Evolutionary conservation across 805 yeast species (phyloP).

Genomic region (Dipodascus geniculatus): DNA sequence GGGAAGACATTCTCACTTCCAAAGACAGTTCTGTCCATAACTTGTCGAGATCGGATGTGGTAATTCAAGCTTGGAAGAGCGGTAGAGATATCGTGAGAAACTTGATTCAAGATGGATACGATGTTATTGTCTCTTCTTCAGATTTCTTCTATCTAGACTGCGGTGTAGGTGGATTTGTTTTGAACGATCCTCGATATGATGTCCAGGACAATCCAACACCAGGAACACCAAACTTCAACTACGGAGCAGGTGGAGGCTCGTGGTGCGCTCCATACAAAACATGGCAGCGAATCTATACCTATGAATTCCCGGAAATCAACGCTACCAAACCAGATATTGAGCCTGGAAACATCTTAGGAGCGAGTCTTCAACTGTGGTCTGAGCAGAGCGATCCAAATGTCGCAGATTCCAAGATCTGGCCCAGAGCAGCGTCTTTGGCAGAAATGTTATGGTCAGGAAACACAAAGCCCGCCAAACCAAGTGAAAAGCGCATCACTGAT

Average conservation of each 20-base stretch:
- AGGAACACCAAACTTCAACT: conserved; percentile 21
- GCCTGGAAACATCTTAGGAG: conserved; percentile 27
- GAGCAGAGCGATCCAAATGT: conserved; percentile 29
- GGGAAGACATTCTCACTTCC: conserved; percentile 30
- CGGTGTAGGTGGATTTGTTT: conserved; percentile 29
- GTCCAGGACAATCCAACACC: conserved; percentile 16
- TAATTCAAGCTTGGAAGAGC: conserved; percentile 29
- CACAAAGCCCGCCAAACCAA: conserved; percentile 20
- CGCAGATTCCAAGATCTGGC: conserved; percentile 28
- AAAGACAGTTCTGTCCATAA: conserved; percentile 18
- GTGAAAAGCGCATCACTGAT: conserved; percentile 21
- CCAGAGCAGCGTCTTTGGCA: conserved; percentile 32
- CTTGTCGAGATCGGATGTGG: conserved; percentile 23
- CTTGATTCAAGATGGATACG: conserved; percentile 28
- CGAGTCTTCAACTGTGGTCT: conserved; percentile 31
- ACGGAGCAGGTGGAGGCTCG: conserved; percentile 26
- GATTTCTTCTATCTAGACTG: conserved; percentile 31
- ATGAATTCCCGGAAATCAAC: conserved; percentile 21
- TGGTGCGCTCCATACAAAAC: conserved; percentile 36
- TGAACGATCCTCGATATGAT: conserved; percentile 28
- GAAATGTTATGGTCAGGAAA: conserved; percentile 34
- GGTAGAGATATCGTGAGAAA: conserved; percentile 18
- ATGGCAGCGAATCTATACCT: conserved; percentile 32
- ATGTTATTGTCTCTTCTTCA: conserved; percentile 29
- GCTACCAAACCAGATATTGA: conserved; percentile 23